phyloP scores from a whole-genome alignment of 768 basidiomycete genomes.

The Pleurotus sapidus region DNA sequence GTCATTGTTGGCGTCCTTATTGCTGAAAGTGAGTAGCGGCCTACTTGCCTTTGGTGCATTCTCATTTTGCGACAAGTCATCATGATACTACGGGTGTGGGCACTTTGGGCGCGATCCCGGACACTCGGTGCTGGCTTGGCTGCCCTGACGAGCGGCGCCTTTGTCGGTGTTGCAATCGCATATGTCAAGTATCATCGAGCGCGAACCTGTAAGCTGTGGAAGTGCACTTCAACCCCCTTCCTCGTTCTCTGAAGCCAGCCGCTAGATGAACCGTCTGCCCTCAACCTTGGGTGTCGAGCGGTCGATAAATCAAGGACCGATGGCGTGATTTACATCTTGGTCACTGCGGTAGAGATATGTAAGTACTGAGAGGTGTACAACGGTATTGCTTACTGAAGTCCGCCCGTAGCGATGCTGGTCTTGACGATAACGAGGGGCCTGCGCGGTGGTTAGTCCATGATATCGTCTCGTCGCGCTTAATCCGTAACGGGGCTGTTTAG shows the following conservation, averaged over 20 bases:
- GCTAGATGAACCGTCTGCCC: background rate
- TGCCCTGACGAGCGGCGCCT: background rate
- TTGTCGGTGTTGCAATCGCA: background rate
- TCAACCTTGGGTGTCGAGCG: background rate
- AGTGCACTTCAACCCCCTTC: too few species aligned
- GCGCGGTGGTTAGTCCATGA: too few species aligned
- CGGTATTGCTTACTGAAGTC: too few species aligned
- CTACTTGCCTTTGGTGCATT: background rate
- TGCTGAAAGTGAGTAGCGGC: background rate
- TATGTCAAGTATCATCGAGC: background rate
- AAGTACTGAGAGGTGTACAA: background rate
- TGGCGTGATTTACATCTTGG: background rate
- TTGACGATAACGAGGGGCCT: background rate
- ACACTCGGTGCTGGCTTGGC: background rate
- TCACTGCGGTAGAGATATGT: background rate
- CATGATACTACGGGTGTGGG: conserved; percentile 6
- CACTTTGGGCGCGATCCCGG: conserved; percentile 1
- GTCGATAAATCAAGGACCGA: background rate
- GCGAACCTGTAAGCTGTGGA: too few species aligned
- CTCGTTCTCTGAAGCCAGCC: too few species aligned
- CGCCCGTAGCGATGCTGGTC: background rate
- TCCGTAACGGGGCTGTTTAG: too few species aligned
- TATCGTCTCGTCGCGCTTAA: too few species aligned
- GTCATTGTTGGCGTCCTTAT: background rate
- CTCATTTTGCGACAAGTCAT: background rate